Evolutionary conservation across 2,329 filamentous ascomycete genomes (phyloP).

Genomic region (Neodidymelliopsis sp.): DNA sequence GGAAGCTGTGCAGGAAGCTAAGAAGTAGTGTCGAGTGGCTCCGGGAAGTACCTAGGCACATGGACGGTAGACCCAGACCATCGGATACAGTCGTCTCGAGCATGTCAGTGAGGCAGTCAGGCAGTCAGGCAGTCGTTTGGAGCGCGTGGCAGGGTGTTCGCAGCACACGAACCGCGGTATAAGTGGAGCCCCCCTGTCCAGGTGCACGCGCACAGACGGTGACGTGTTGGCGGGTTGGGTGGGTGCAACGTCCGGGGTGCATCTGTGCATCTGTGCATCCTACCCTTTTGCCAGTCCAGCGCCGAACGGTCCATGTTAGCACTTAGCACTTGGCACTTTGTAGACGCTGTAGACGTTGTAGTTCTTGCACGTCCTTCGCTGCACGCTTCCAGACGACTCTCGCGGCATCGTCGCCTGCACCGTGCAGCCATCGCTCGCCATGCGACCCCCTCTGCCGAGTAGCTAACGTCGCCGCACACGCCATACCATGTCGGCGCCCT

Average conservation of each 20-base stretch:
- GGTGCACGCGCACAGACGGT: neutral
- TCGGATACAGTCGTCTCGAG: neutral
- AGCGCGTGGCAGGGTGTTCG: no score
- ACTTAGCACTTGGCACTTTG: neutral
- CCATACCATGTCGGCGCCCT: slow-evolving; percentile 41
- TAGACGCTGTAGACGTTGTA: slow-evolving; percentile 7
- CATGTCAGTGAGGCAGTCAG: no score
- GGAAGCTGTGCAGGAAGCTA: slow-evolving; percentile 3
- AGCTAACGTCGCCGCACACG: slow-evolving; percentile 30
- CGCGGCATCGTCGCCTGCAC: slow-evolving; percentile 10
- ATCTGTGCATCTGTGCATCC: slow-evolving; percentile 8
- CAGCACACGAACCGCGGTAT: neutral
- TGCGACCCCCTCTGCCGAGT: slow-evolving; percentile 34
- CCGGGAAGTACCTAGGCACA: slow-evolving; percentile 4
- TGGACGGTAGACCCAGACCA: neutral
- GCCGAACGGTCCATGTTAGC: neutral
- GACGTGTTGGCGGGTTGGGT: no score
- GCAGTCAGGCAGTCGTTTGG: no score
- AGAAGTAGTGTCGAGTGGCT: neutral
- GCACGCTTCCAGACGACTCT: slow-evolving; percentile 5
- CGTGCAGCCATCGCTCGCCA: slow-evolving; percentile 31
- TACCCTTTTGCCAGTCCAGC: neutral
- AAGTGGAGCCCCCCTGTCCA: slow-evolving; percentile 2
- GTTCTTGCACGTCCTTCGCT: slow-evolving; percentile 4
- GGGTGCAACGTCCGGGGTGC: slow-evolving; percentile 4